A percentile compares a stretch with the other conserved stretches of the same genome.
Conservation (phyloP, 2,329 filamentous ascomycete species). For the Aspergillus thermomutatus region DNA sequence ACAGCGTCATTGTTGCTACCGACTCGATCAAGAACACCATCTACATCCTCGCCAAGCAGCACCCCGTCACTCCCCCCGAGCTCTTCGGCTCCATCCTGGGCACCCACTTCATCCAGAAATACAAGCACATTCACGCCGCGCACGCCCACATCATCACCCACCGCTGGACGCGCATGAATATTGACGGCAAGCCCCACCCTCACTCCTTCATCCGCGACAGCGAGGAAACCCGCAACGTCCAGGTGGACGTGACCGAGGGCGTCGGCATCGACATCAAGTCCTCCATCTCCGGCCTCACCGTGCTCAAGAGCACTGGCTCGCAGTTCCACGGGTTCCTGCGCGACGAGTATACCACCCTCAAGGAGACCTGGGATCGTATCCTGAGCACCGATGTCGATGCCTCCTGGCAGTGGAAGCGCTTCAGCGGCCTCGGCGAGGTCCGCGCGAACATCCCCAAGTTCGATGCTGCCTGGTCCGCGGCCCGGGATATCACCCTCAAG, state of each 20-base stretch:
- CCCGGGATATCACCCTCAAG: slow-evolving; percentile 82
- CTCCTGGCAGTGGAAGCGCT: slow-evolving; percentile 78
- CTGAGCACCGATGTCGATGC: slow-evolving; percentile 90
- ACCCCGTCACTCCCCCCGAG: slow-evolving; percentile 89
- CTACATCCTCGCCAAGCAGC: slow-evolving; percentile 91
- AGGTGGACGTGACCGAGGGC: slow-evolving; percentile 64
- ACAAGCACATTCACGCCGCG: slow-evolving; percentile 81
- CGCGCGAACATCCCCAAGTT: slow-evolving; percentile 64
- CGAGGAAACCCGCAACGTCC: slow-evolving; percentile 78
- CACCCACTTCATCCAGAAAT: slow-evolving; percentile 82
- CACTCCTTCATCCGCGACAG: slow-evolving; percentile 93
- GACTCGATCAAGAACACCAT: slow-evolving; percentile 98
- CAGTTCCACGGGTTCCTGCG: slow-evolving; percentile 92
- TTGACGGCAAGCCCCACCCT: slow-evolving; percentile 87
- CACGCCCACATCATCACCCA: slow-evolving; percentile 80
- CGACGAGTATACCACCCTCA: slow-evolving; percentile 88
- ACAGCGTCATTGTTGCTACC: slow-evolving; percentile 90
- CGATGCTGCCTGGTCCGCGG: slow-evolving; percentile 72
- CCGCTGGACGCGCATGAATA: slow-evolving; percentile 83
- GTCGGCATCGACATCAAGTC: slow-evolving; percentile 73
- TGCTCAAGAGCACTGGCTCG: slow-evolving; percentile 94
- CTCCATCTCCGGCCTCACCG: slow-evolving; percentile 74
- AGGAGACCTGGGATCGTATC: slow-evolving; percentile 92
- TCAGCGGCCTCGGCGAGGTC: slow-evolving; percentile 65
- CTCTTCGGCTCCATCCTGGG: slow-evolving; percentile 82